Evolutionary conservation across 73 alveolate species (phyloP), one percentile per base, ranked within the genome.

Genomic region (Blepharisma stoltei): DNA sequence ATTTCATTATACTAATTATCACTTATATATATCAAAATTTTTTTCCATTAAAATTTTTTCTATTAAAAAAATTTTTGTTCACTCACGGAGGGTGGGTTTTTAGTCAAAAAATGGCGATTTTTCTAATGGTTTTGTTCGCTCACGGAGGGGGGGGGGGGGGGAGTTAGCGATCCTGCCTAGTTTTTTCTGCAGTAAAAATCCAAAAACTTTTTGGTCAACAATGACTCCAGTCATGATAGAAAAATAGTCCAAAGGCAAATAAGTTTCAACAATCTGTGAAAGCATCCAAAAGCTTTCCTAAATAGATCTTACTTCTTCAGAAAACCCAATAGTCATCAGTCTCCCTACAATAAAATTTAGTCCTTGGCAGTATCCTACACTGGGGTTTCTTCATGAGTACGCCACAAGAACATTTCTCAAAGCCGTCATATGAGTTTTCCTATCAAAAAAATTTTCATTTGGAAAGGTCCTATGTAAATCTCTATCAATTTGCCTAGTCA

Each of bases 351-450:
- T 81, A 77, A 84, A 89, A 81, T 94, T 94, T 80, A 93, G 73
- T 23, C 98, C 98, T 88, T 94, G 94, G 44, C 96, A 89, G 78
- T 94, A 94, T 4, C 98, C 97, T 11, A 93, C 88, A 8, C 95
- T 91, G 27, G 95, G 94, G 82, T 92, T 91, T 38, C 98, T 67
- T 75, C 85, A 91, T 48, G 91, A 78, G 83, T 91, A 93, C 21
- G 95, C 89, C 14, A 76, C 75, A 44, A 93, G 83, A 5, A 91
- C 86, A 73, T 81, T 86, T 78, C 93, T 78, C 37, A 93, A 83
- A 65, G 77, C 81, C 46, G 71, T 82, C 9, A 88, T 71, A 53
- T 79, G 71, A 4, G 73, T 67, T 32, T 84, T 77, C 21, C 80
- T 66, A 49, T 87, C 76, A 71, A 85, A 81, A 85, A 9, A 78